Evolutionary conservation across 2,329 filamentous ascomycete species (phyloP).

Genomic region (Calonectria multiphialidica): DNA sequence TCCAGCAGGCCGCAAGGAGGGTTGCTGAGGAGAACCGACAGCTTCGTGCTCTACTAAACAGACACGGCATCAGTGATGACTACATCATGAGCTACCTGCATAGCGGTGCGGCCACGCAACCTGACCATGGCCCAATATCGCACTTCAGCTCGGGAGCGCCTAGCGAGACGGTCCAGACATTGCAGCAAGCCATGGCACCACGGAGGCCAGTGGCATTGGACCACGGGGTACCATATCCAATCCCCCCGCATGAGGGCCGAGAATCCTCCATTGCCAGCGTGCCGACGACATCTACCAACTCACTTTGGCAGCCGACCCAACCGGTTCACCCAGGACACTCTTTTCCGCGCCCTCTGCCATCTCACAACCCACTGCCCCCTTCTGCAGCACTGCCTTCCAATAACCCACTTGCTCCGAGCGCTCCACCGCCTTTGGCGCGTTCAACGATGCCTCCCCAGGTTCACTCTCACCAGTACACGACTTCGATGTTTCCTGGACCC

Average conservation of each 20-base stretch:
- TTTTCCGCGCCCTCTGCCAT: conserved; percentile 44
- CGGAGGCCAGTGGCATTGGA: conserved; percentile 48
- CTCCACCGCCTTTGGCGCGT: conserved; percentile 35
- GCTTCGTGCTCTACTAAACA: conserved; percentile 69
- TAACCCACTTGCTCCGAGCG: conserved; percentile 4
- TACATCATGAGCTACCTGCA: conserved; percentile 62
- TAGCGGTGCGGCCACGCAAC: conserved; percentile 30
- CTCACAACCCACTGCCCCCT: conserved; percentile 25
- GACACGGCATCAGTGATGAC: conserved; percentile 68
- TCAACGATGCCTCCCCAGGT: conserved; percentile 38
- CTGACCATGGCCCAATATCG: conserved; percentile 34
- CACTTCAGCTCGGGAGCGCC: conserved; percentile 39
- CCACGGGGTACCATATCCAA: conserved; percentile 39
- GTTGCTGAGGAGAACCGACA: conserved; percentile 78
- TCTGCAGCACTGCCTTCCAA: conserved; percentile 8
- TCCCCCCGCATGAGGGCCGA: conserved; percentile 48
- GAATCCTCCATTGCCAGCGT: conserved; percentile 49
- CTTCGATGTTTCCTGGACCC: conserved; percentile 35
- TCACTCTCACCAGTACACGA: conserved; percentile 37
- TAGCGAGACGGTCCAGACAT: conserved; percentile 45
- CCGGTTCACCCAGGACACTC: conserved; percentile 37
- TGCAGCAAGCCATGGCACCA: conserved; percentile 54
- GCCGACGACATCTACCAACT: conserved; percentile 46
- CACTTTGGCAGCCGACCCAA: conserved; percentile 49
- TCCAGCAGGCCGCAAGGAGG: conserved; percentile 76